phyloP scores from a whole-genome alignment of 352 stramenopile species.

The Phytopythium sindhum region DNA sequence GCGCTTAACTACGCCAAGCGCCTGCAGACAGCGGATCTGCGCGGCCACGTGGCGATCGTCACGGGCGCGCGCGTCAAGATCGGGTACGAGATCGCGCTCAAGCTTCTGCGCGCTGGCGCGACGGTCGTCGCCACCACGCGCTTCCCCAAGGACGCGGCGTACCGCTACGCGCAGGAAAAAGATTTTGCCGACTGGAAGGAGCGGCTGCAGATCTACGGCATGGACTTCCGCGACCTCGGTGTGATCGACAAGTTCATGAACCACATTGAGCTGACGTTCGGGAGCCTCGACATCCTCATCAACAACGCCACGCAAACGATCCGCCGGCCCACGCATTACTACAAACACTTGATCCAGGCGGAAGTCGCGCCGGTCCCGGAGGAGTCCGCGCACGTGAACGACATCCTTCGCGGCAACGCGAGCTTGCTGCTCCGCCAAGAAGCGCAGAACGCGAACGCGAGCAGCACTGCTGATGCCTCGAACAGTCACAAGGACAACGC shows the following conservation, averaged over 20 bases:
- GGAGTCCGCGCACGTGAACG: slow-evolving; percentile 33
- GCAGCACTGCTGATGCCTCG: background rate
- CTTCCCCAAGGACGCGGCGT: slow-evolving; percentile 91
- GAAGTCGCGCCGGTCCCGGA: slow-evolving; percentile 60
- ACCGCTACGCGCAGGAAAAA: slow-evolving; percentile 79
- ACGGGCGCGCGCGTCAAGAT: slow-evolving; percentile 96
- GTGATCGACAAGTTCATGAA: slow-evolving; percentile 93
- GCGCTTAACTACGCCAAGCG: slow-evolving; percentile 93
- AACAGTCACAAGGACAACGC: slow-evolving; percentile 9
- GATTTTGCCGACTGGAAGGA: slow-evolving; percentile 84
- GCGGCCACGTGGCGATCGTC: slow-evolving; percentile 81
- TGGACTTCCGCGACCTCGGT: slow-evolving; percentile 93
- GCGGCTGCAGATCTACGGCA: slow-evolving; percentile 89
- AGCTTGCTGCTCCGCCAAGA: slow-evolving; percentile 27
- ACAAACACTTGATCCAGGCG: slow-evolving; percentile 80
- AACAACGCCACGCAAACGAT: slow-evolving; percentile 98
- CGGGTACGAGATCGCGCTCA: slow-evolving; percentile 92
- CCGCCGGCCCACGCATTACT: slow-evolving; percentile 90
- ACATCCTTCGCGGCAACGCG: slow-evolving; percentile 52
- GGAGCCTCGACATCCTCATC: slow-evolving; percentile 91
- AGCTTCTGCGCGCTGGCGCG: slow-evolving; percentile 85
- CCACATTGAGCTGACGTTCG: slow-evolving; percentile 67
- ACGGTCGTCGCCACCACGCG: slow-evolving; percentile 91
- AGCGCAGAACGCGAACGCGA: background rate
- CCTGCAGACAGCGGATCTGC: slow-evolving; percentile 82